Evolutionary conservation across 495 filamentous ascomycete species (phyloP).

Genomic region (Xylaria castorea): DNA sequence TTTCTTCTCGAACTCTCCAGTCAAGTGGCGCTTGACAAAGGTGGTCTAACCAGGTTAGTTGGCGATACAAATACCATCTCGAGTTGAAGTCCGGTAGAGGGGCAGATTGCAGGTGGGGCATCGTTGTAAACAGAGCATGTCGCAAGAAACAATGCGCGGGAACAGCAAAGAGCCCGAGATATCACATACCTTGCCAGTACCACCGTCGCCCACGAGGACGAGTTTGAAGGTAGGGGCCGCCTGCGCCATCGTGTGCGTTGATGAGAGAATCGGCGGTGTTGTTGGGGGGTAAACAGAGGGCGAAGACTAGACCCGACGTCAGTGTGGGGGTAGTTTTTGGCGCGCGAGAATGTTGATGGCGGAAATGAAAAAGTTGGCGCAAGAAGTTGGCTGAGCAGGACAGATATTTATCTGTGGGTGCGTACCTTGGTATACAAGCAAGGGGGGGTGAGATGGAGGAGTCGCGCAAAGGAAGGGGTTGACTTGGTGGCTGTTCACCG

Average conservation of each 20-base stretch:
- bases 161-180: constrained; percentile 29
- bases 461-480: not conserved
- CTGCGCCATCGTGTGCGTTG: constrained; percentile 61
- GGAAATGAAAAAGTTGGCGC: constrained; percentile 10
- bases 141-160: constrained; percentile 29
- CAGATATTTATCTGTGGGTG: constrained; percentile 8
- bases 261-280: constrained; percentile 27
- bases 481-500: constrained; percentile 26
- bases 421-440: constrained; percentile 20
- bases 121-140: constrained; percentile 30
- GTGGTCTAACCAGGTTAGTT: constrained; percentile 74
- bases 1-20: constrained; percentile 99
- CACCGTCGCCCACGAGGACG: constrained; percentile 98
- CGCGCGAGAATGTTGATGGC: constrained; percentile 20
- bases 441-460: not conserved
- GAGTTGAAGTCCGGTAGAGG: constrained; percentile 21
- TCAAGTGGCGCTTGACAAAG: constrained; percentile 99
- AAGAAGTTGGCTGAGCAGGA: not conserved
- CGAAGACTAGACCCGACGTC: constrained; percentile 41
- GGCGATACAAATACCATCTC: constrained; percentile 29
- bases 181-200: constrained; percentile 93
- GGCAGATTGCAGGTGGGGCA: constrained; percentile 37
- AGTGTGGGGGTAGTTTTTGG: constrained; percentile 33
- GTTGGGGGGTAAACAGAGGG: constrained; percentile 49
- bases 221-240: constrained; percentile 90